Conservation (phyloP, 2,329 filamentous ascomycete species). For the Trematosphaeria pertusa region DNA sequence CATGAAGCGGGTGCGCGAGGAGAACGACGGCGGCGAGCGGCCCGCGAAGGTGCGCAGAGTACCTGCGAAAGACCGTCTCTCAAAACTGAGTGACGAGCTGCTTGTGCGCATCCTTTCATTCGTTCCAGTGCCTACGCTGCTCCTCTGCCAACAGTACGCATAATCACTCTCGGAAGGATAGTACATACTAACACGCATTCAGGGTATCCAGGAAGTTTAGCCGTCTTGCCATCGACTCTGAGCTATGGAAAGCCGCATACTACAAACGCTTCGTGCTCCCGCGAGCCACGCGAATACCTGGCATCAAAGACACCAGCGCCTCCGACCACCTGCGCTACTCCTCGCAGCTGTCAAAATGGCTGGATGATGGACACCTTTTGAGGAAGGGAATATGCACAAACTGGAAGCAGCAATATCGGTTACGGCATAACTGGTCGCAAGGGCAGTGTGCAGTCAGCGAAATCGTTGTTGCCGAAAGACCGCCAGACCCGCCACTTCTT, state of each 20-base stretch:
- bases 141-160: conserved; percentile 66
- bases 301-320: conserved; percentile 58
- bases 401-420: conserved; percentile 89
- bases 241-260: conserved; percentile 90
- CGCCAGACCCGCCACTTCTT: conserved; percentile 66
- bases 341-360: conserved; percentile 65
- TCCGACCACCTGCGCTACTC: conserved; percentile 57
- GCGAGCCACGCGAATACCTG: conserved; percentile 76
- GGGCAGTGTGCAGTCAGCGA: conserved; percentile 83
- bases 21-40: conserved; percentile 31
- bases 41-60: conserved; percentile 56
- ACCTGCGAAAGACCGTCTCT: conserved; percentile 66
- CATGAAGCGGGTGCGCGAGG: conserved; percentile 50
- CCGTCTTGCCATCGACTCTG: conserved; percentile 76
- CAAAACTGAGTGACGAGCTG: conserved; percentile 83
- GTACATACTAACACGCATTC: conserved; percentile 22
- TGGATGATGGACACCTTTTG: conserved; percentile 66
- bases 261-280: conserved; percentile 87
- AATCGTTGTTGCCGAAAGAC: conserved; percentile 66
- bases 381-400: conserved; percentile 62
- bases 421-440: conserved; percentile 88
- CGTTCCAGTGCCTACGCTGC: conserved; percentile 72
- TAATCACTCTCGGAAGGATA: not conserved
- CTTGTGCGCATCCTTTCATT: conserved; percentile 82
- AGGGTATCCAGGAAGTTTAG: conserved; percentile 79